Evolutionary conservation across 805 yeast genomes (phyloP).

Genomic region (Ogataea polymorpha): DNA sequence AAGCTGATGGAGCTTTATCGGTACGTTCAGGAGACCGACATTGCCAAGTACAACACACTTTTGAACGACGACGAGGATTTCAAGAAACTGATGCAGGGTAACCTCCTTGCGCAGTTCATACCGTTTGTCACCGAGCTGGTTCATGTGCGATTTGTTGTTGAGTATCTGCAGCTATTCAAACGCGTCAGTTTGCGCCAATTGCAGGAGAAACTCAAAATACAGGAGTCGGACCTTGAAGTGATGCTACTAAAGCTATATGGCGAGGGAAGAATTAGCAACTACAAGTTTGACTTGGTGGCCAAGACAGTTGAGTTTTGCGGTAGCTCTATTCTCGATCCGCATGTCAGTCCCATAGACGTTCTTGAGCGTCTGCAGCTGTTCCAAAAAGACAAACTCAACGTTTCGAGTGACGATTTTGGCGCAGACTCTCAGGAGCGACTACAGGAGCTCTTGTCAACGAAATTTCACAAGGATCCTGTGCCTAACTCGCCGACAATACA

Average conservation of each 20-base stretch:
- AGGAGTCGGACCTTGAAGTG: conserved; percentile 18
- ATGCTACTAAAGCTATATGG: conserved; percentile 26
- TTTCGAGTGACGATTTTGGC: not conserved
- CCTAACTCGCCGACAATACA: conserved; percentile 10
- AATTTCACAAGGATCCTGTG: conserved; percentile 5
- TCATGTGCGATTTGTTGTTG: conserved; percentile 22
- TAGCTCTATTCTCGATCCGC: conserved; percentile 5
- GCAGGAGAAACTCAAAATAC: conserved; percentile 19
- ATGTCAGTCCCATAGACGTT: conserved; percentile 10
- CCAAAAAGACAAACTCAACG: conserved; percentile 3
- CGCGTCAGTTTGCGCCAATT: conserved; percentile 22
- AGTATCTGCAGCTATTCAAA: conserved; percentile 22
- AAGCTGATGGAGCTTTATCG: conserved; percentile 27
- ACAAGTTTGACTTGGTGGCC: conserved; percentile 27
- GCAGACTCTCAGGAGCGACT: not conserved
- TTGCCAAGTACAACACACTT: conserved; percentile 22
- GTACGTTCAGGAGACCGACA: conserved; percentile 26
- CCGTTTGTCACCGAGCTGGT: conserved; percentile 27
- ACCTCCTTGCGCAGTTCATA: conserved; percentile 22
- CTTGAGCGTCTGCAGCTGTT: conserved; percentile 13
- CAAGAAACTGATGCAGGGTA: conserved; percentile 11
- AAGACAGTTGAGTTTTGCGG: conserved; percentile 15
- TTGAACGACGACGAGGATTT: conserved; percentile 11
- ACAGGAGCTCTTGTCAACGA: conserved; percentile 4
- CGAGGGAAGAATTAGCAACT: conserved; percentile 22